Evolutionary conservation across 768 basidiomycete species (phyloP), one percentile per base, ranked within the genome.

Genomic region (Psilocybe cubensis): DNA sequence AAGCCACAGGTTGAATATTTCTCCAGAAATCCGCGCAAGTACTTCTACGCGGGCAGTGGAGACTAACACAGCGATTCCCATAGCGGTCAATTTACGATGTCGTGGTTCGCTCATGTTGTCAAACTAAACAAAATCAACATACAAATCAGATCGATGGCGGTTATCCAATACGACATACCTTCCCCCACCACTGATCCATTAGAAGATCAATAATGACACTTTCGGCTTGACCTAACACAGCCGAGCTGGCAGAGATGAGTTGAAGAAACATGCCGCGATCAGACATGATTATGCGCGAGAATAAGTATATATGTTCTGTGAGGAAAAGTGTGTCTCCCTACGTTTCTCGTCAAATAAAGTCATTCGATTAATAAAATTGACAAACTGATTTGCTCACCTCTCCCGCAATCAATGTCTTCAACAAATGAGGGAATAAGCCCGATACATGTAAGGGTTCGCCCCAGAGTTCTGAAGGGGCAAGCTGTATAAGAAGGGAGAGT

Each of bases 81-180:
- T 88, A 10, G 93, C 92, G 23, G 84, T 75, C 54, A 96, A 77
- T 74, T 96, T 96, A 56, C 94, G 86, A 59, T 89, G 83, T 9
- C 88, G 83, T 1, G 92, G 87, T 68, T 95, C 91, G 14, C 90
- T 89, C 86, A 95, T 91, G 67, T 88, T 90, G 70, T 96, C 94
- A 68, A 95, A 93, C 94, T 96, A 64, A 2, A 45, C 28, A 14
- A 7, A 47, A 10, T 25, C 24, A 40, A 31, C 27, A 10, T 20
- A 25, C 14, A 35, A 38, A 17, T 17, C 24, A 8, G 24, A 23
- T 20, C 23, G 59, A 17, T 24, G 20, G 9, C 27, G 23, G 31
- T 33, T 9, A 11, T 40, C 44, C n/a, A 33, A 42, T 18, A 24
- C 4, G n/a, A 74, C 77, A 59, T 70, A 89, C 92, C 69, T 88